A percentile compares a stretch with the other conserved stretches of the same genome.
Conservation (phyloP, 148 eudicot genomes). For the Fallopia convolvulus region DNA sequence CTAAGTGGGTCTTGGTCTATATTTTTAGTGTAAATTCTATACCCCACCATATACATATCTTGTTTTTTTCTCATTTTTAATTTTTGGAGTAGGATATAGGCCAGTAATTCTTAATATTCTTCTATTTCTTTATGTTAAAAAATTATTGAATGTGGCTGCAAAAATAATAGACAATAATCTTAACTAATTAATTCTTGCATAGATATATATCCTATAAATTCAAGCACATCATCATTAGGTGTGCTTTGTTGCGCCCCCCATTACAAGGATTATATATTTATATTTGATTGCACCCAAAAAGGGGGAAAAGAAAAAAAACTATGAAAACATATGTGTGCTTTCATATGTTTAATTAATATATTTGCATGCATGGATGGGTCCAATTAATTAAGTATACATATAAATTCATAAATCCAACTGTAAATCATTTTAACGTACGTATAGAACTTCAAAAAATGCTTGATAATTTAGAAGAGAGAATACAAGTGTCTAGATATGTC, state of each 20-base stretch:
- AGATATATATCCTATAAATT: background rate
- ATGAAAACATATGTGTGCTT: background rate
- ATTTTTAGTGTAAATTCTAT: background rate
- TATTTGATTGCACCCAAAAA: background rate
- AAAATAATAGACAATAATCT: background rate
- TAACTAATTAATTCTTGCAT: background rate
- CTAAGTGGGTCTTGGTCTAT: background rate
- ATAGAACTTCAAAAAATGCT: too few relatives aligned
- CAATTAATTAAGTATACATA: background rate
- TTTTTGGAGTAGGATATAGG: background rate
- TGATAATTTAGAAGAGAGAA: background rate
- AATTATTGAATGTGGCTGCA: background rate
- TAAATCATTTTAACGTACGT: background rate
- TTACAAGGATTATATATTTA: constrained; percentile 1
- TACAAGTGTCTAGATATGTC: background rate
- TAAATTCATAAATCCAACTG: background rate
- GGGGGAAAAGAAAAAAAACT: background rate
- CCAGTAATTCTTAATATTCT: background rate
- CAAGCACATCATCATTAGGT: constrained; percentile 4
- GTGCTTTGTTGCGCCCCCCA: background rate
- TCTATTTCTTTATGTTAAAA: background rate
- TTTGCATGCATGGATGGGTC: background rate
- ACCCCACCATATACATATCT: background rate
- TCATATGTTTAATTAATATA: background rate
- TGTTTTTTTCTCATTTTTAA: background rate